Base-by-base conservation (phyloP, 495 filamentous ascomycete genomes). In the Penicillium manginii region DNA sequence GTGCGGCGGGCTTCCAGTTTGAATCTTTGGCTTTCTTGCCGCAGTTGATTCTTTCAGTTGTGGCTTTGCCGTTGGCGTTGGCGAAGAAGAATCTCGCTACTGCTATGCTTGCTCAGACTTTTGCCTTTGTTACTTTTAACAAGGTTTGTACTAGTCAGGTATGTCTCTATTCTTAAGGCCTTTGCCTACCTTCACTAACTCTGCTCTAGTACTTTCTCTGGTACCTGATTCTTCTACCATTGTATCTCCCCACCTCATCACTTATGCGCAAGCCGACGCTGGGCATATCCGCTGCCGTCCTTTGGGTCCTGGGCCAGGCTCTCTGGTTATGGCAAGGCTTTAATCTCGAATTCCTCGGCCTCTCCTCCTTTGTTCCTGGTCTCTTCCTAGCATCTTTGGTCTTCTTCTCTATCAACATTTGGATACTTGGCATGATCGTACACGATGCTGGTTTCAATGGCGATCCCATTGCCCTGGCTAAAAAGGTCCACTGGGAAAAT, bases 121-220 rank as follows among this genome's bases (percentile, higher is more conserved):
- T 97, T 70, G 90, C 94, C 0, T 98, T 98, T 73, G 94, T 98
- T 6, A 86, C 91, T 5, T 98, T 96, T 56, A 98, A 98, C 70
- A 98, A 98, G 78, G 94, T 98, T 17, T 97, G 93, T 82, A 98
- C 94, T 2, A 93, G 90, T 66, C 94, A 98, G 84, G 92, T 94
- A 84, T 60, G 77, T 68, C 18, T 15, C 37, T 3, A 12, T 19
- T 43, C 31, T 33, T 50, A 47, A 23, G 3, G 17, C 40, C 2
- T 15, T 42, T 2, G 26, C 7, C 6, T 10, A 31, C 7, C 5
- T 46, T 0, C n/a, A 22, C 65, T 63, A 43, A 62, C 23, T 10
- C 17, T n/a, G 2, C 4, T 55, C 8, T 62, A 96, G 92, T 98
- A 98, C 68, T 98, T 98, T 70, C 83, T 98, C 55, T 98, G 94